A percentile compares a stretch with the other conserved stretches of the same genome.
phyloP scores from a whole-genome alignment of 306 rosid species.

The Abrus pulchellus region DNA sequence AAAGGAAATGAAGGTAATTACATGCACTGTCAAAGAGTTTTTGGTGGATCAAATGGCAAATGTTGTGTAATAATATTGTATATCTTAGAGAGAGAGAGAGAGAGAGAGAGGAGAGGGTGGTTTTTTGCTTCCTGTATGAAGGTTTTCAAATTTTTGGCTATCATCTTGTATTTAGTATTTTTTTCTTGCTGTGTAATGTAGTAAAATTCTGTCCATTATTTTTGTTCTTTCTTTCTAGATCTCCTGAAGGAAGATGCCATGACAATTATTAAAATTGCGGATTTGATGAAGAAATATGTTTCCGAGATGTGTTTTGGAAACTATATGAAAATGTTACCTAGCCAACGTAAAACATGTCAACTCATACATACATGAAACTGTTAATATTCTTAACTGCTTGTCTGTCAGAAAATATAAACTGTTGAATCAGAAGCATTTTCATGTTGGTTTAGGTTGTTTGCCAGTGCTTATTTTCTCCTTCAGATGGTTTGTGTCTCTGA shows the following conservation, averaged over 20 bases:
- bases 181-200: background rate
- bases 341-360: no score
- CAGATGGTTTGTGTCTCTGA: background rate
- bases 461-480: conserved; percentile 26
- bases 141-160: background rate
- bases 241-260: conserved; percentile 10
- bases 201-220: background rate
- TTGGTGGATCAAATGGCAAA: conserved; percentile 24
- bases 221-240: conserved; percentile 1
- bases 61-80: background rate
- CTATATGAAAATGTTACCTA: background rate
- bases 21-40: background rate
- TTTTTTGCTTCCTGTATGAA: background rate
- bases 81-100: background rate
- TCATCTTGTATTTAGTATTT: background rate
- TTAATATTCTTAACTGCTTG: background rate
- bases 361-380: no score
- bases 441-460: conserved; percentile 21
- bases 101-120: background rate
- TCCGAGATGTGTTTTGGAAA: background rate
- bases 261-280: background rate
- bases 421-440: conserved; percentile 6
- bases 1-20: conserved; percentile 32
- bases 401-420: conserved; percentile 1
- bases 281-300: conserved; percentile 19